These are phyloP conservation scores for Cadophora malorum DNA, from an alignment of 2,329 filamentous ascomycete species.

Conservation along the genomic window DNA sequence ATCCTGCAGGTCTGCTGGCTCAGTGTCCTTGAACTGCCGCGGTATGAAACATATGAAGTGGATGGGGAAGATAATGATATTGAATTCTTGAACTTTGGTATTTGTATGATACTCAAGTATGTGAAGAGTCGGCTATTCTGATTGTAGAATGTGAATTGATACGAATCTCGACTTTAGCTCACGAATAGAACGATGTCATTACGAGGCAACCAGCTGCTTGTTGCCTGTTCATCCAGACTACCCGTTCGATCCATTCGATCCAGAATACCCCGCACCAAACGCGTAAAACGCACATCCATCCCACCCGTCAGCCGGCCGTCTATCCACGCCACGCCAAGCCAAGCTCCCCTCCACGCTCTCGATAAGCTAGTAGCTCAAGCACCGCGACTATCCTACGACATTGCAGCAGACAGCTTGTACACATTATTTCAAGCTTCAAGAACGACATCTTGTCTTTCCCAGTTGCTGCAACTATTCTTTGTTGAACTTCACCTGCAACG, in stretches of 20 bases:
- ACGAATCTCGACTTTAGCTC: too few species aligned
- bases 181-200: neutral
- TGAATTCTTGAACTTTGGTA: too few species aligned
- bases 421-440: slow-evolving; percentile 8
- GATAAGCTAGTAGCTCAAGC: neutral
- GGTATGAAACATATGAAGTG: too few species aligned
- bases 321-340: too few species aligned
- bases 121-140: too few species aligned
- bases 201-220: neutral
- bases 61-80: too few species aligned
- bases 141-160: too few species aligned
- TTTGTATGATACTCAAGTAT: too few species aligned
- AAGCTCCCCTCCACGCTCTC: neutral
- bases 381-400: too few species aligned
- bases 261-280: neutral
- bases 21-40: too few species aligned
- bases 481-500: slow-evolving; percentile 5
- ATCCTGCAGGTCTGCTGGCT: too few species aligned
- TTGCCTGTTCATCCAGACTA: neutral
- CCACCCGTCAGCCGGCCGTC: neutral
- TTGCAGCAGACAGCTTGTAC: neutral
- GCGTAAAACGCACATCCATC: neutral
- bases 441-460: neutral
- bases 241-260: too few species aligned
- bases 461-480: neutral